Evolutionary conservation across 225 moss, liverwort and hornwort genomes (phyloP), one percentile per base, ranked within the genome.

Genomic region (Sphagnum contortum): DNA sequence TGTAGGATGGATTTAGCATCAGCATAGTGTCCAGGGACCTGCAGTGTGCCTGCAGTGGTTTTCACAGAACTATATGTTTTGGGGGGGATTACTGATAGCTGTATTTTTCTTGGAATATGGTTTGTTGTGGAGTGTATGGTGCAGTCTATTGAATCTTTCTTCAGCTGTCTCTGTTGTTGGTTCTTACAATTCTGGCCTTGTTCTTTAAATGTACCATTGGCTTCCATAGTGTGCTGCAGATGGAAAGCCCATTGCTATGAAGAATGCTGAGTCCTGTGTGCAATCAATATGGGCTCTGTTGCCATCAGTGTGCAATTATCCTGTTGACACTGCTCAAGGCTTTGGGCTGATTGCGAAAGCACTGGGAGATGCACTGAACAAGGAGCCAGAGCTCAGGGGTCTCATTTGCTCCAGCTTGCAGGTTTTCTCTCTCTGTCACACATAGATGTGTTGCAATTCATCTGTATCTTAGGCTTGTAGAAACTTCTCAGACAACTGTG

Each of bases 281-380:
- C 88, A 93, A 66, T 93, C 93, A 13, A 75, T 93, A 64, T 93
- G 98, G 98, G 87, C 98, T 10, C 78, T 98, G 49, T 68, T 98
- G 64, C 93, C 98, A 55, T 85, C 98, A 54, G 73, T 93, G 46
- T 93, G 93, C 75, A 98, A 93, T 64, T 98, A 93, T 71, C 89
- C 98, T 48, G 77, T 78, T 7, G 98, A 98, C 69, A 91, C 89
- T 72, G 89, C 87, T 48, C 57, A 80, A 69, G 74, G 75, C 73
- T 93, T 98, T 57, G 69, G 84, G 64, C 70, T 76, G 47, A 70
- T 98, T 59, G 98, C 98, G 0, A 93, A 93, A 68, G 75, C 82
- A 5, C 65, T 98, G 69, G 98, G 98, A 61, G 93, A 98, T 68
- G 85, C 83, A 54, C 80, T 98, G 48, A 79, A 77, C 49, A 93